Evolutionary conservation across 2,329 filamentous ascomycete species (phyloP).

Genomic region (Alternaria panax): DNA sequence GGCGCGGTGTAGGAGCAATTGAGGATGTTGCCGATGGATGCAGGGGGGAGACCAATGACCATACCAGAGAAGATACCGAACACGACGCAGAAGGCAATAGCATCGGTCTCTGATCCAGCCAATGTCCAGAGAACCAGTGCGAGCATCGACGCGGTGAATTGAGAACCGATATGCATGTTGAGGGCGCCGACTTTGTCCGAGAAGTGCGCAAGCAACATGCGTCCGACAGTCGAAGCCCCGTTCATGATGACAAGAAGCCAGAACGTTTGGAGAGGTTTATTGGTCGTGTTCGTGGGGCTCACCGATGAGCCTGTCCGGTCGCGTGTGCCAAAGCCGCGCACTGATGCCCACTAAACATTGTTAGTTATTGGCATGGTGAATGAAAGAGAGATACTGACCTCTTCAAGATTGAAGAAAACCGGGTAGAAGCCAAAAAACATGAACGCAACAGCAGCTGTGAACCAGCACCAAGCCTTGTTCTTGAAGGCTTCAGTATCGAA

Average conservation of each 20-base stretch:
- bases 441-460: constrained; percentile 55
- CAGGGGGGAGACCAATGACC: constrained; percentile 60
- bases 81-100: constrained; percentile 58
- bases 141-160: constrained; percentile 53
- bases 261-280: constrained; percentile 54
- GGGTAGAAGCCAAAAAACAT: constrained; percentile 62
- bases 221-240: constrained; percentile 56
- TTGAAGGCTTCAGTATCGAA: constrained; percentile 55
- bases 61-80: constrained; percentile 59
- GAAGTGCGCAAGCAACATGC: constrained; percentile 55
- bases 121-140: constrained; percentile 55
- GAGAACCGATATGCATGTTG: constrained; percentile 55
- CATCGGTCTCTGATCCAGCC: constrained; percentile 46
- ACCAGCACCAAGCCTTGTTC: constrained; percentile 54
- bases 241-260: constrained; percentile 61
- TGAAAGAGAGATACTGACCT: constrained; percentile 39
- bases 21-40: constrained; percentile 58
- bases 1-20: constrained; percentile 41
- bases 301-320: constrained; percentile 26
- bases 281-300: constrained; percentile 19
- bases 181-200: constrained; percentile 56
- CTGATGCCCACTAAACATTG: constrained; percentile 53
- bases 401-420: constrained; percentile 62
- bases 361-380: constrained; percentile 19
- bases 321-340: constrained; percentile 52